Evolutionary conservation across 768 basidiomycete species (phyloP).

Genomic region (Russula compacta): DNA sequence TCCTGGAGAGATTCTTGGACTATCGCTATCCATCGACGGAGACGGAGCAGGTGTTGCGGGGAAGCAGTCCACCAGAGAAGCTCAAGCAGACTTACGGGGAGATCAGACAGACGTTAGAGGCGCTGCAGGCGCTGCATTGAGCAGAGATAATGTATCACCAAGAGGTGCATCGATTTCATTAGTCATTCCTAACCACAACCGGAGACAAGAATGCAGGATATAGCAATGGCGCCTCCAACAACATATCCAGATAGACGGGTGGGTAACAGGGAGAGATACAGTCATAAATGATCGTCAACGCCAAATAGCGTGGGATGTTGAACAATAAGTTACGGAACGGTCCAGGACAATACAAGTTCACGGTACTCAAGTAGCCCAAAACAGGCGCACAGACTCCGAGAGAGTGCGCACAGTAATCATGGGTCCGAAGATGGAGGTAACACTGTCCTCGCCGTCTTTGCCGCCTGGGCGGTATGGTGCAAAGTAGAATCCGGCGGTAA

Average conservation of each 20-base stretch:
- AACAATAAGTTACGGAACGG: slow-evolving; percentile 6
- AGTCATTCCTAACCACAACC: neutral
- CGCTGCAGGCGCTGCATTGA: slow-evolving; percentile 36
- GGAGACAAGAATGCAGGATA: neutral
- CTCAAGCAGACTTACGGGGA: slow-evolving; percentile 39
- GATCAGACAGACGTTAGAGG: slow-evolving; percentile 33
- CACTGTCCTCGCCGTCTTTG: slow-evolving; percentile 15
- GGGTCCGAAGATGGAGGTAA: neutral
- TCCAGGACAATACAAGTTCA: neutral
- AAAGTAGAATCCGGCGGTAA: slow-evolving; percentile 87
- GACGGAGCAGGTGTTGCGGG: slow-evolving; percentile 46
- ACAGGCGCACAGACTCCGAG: slow-evolving; percentile 12
- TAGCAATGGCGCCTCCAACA: neutral
- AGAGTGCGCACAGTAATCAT: slow-evolving; percentile 8
- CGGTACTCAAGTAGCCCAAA: neutral
- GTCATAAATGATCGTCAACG: slow-evolving; percentile 5
- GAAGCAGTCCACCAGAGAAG: slow-evolving; percentile 49
- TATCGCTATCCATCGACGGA: slow-evolving; percentile 32
- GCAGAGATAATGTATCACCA: neutral
- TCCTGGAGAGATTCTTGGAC: slow-evolving; percentile 59
- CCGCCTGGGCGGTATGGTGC: slow-evolving; percentile 42
- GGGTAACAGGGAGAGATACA: neutral
- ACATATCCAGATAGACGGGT: neutral
- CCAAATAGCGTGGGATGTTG: neutral
- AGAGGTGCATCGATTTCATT: neutral